phyloP scores from a whole-genome alignment of 2,329 filamentous ascomycete species.

The Laburnicola sp. region DNA sequence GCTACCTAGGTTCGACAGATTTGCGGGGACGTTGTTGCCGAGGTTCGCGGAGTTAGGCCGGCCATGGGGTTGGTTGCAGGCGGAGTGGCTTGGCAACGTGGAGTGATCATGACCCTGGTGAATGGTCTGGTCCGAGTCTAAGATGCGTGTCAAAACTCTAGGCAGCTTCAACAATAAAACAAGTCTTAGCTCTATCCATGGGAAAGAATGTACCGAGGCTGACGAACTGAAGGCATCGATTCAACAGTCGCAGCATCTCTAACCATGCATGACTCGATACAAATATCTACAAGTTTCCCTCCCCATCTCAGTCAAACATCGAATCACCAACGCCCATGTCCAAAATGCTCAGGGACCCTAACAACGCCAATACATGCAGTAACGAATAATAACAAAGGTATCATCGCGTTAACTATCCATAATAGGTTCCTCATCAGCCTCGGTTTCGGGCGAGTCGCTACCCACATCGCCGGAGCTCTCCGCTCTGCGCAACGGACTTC shows the following conservation, averaged over 20 bases:
- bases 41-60: constrained; percentile 23
- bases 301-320: too few species aligned
- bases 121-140: too few species aligned
- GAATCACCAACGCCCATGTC: constrained; percentile 2
- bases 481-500: constrained; percentile 36
- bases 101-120: constrained; percentile 4
- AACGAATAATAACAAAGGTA: constrained; percentile 6
- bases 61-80: constrained; percentile 7
- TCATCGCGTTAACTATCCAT: constrained; percentile 12
- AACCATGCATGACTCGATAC: too few species aligned
- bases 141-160: too few species aligned
- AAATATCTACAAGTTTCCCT: too few species aligned
- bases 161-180: background rate
- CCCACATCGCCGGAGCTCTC: constrained; percentile 31
- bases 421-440: constrained; percentile 16
- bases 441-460: constrained; percentile 18
- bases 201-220: too few species aligned
- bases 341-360: background rate
- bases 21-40: constrained; percentile 23
- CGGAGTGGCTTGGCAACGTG: constrained; percentile 8
- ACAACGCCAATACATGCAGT: constrained; percentile 6
- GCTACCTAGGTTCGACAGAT: background rate
- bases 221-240: too few species aligned
- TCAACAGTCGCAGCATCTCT: too few species aligned
- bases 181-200: background rate